Percentiles rank a stretch among this genome's conserved stretches.
Conservation (phyloP, 2,329 filamentous ascomycete species). For the Diaporthe eres region DNA sequence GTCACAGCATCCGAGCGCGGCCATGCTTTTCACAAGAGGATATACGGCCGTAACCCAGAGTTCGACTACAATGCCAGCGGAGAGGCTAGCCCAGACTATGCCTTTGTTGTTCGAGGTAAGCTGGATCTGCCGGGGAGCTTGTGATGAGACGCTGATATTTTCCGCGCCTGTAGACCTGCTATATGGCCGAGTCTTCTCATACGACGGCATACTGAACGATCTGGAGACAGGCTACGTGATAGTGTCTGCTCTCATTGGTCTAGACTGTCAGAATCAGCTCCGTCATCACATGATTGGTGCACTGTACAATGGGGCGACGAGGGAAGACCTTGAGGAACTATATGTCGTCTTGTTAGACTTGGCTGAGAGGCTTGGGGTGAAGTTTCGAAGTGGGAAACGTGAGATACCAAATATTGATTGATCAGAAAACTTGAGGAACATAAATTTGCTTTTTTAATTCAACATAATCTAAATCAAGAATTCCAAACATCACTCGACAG, state of each 20-base stretch:
- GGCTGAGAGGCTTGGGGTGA: background rate
- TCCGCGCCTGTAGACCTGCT: background rate
- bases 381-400: background rate
- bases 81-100: conserved; percentile 13
- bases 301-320: conserved; percentile 4
- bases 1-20: background rate
- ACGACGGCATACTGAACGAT: background rate
- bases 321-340: background rate
- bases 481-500: background rate
- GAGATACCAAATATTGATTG: conserved; percentile 1
- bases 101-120: conserved; percentile 10
- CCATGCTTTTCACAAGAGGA: conserved; percentile 16
- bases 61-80: conserved; percentile 8
- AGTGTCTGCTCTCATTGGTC: background rate
- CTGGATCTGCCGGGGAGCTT: background rate
- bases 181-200: background rate
- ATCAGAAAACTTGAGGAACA: background rate
- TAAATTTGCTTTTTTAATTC: rapidly evolving
- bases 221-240: conserved; percentile 1
- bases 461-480: background rate
- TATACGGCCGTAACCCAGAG: conserved; percentile 2
- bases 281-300: conserved; percentile 6
- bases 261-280: background rate
- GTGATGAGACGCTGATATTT: background rate
- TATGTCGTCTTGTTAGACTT: background rate